Evolutionary conservation across 352 stramenopile species (phyloP).

Genomic region (Nothophytophthora sp.): DNA sequence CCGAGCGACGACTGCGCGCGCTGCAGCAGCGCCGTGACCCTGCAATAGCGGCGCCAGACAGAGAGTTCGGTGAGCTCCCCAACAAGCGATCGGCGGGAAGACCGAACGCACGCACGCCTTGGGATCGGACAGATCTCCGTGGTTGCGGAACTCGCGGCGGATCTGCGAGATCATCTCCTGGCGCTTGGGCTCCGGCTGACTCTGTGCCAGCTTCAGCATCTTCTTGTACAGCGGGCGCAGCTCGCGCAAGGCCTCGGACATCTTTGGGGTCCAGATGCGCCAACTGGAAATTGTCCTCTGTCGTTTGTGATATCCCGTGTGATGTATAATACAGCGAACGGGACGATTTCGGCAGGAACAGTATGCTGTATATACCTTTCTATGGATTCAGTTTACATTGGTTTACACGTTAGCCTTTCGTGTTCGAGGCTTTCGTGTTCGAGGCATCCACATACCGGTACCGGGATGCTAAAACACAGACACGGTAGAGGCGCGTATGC

Average conservation of each 20-base stretch:
- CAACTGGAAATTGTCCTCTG: too few species aligned
- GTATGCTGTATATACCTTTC: too few species aligned
- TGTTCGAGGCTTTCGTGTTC: too few species aligned
- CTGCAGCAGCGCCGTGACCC: constrained; percentile 65
- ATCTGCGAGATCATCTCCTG: constrained; percentile 71
- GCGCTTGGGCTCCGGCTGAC: constrained; percentile 68
- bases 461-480: not conserved
- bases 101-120: constrained; percentile 51
- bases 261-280: constrained; percentile 12
- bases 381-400: too few species aligned
- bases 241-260: constrained; percentile 32
- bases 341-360: not conserved
- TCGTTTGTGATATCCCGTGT: too few species aligned
- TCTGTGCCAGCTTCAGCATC: constrained; percentile 77
- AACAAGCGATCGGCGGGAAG: not conserved
- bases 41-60: constrained; percentile 21
- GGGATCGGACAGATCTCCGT: constrained; percentile 56
- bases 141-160: constrained; percentile 70
- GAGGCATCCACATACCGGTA: too few species aligned
- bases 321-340: not conserved
- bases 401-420: too few species aligned
- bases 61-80: constrained; percentile 1
- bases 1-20: constrained; percentile 82
- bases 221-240: constrained; percentile 86
- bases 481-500: too few species aligned